Percentiles rank a stretch among this genome's conserved stretches.
phyloP scores from a whole-genome alignment of 306 rosid genomes.

The Lathyrus oleraceus region DNA sequence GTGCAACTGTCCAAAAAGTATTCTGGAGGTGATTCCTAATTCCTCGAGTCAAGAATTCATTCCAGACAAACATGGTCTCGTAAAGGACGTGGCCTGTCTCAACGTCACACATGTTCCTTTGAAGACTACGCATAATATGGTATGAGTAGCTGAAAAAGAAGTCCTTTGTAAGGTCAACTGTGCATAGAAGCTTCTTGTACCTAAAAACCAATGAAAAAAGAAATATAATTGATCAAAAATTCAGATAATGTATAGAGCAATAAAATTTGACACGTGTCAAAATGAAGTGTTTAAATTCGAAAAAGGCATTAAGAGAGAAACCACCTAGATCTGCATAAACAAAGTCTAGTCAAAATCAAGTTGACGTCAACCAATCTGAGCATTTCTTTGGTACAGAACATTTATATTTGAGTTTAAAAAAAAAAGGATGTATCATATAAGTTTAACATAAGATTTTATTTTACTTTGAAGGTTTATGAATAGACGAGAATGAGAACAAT shows the following conservation, averaged over 20 bases:
- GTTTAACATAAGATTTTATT: conserved; percentile 1
- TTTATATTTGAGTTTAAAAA: conserved; percentile 16
- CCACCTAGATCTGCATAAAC: conserved; percentile 1
- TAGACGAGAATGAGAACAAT: conserved; percentile 18
- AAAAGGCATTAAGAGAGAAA: conserved; percentile 4
- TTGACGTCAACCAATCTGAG: conserved; percentile 6
- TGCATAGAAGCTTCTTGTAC: conserved; percentile 98
- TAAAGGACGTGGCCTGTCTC: conserved; percentile 67
- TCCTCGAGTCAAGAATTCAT: conserved; percentile 89
- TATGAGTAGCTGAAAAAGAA: conserved; percentile 99
- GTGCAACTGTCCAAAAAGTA: conserved; percentile 93
- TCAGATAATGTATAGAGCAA: conserved; percentile 14
- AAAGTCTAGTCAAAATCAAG: conserved; percentile 15
- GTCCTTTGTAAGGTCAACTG: conserved; percentile 94
- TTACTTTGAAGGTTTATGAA: conserved; percentile 21
- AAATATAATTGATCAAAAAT: conserved; percentile 15
- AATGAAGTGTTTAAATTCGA: conserved; percentile 5
- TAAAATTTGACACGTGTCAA: conserved; percentile 16
- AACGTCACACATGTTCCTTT: conserved; percentile 67
- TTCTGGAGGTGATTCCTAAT: conserved; percentile 73
- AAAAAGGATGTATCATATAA: conserved; percentile 16
- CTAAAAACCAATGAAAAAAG: conserved; percentile 44
- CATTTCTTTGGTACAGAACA: background rate
- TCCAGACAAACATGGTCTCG: conserved; percentile 97
- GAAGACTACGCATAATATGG: conserved; percentile 87